These are phyloP conservation scores for Exophiala mesophila DNA, from an alignment of 2,329 filamentous ascomycete genomes.

Conservation along the genomic window DNA sequence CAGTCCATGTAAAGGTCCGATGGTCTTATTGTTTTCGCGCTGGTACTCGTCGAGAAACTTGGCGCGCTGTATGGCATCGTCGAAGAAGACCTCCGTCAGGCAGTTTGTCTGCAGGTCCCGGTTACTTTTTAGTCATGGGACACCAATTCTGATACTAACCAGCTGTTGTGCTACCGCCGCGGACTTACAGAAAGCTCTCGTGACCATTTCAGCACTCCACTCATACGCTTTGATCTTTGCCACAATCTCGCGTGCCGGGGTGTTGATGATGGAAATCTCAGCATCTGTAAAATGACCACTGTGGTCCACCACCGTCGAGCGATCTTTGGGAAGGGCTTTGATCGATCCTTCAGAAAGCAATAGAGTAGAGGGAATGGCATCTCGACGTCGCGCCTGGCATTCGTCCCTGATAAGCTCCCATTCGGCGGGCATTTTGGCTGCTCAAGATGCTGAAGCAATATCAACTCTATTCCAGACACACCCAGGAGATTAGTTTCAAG, in stretches of 20 bases:
- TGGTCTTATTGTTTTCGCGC: slow-evolving; percentile 32
- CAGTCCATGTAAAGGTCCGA: slow-evolving; percentile 58
- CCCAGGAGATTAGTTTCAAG: no score
- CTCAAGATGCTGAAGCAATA: no score
- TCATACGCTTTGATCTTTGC: neutral
- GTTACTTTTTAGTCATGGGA: neutral
- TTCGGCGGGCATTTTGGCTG: no score
- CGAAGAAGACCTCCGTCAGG: slow-evolving; percentile 49
- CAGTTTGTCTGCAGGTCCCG: slow-evolving; percentile 35
- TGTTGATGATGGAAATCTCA: slow-evolving; percentile 50
- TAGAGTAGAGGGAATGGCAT: no score
- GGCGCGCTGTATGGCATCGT: slow-evolving; percentile 44
- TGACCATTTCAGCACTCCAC: slow-evolving; percentile 4
- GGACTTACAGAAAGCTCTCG: slow-evolving; percentile 6
- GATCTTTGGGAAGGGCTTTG: no score
- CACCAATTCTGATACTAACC: neutral
- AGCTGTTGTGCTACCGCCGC: slow-evolving; percentile 7
- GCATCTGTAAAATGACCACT: slow-evolving; percentile 56
- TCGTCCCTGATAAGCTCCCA: no score
- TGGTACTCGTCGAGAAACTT: slow-evolving; percentile 43
- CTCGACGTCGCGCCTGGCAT: no score
- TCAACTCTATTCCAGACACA: no score
- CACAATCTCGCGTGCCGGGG: slow-evolving; percentile 27
- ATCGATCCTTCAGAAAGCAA: no score
- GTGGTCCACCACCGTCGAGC: no score